phyloP scores from a whole-genome alignment of 2,329 filamentous ascomycete species.

The Aphanocladium album region DNA sequence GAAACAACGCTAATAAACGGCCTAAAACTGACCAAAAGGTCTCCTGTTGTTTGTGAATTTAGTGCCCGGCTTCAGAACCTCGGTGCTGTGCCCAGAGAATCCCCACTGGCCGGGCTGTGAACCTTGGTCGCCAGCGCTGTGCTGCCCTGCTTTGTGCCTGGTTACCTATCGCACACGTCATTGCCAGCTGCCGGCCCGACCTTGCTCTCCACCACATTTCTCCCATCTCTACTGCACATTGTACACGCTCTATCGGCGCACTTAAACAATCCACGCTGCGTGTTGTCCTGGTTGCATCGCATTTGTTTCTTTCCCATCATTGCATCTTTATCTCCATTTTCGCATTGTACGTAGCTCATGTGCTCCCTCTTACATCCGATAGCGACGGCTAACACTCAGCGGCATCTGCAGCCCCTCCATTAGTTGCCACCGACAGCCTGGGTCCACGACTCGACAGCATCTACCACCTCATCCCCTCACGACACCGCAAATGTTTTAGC shows the following conservation, averaged over 20 bases:
- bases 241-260: background rate
- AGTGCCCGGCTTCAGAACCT: background rate
- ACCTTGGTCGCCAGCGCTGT: background rate
- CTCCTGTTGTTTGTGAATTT: too few relatives aligned
- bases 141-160: constrained; percentile 3
- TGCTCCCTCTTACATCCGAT: background rate
- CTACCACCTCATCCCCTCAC: background rate
- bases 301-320: background rate
- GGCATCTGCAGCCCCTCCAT: constrained; percentile 5
- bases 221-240: background rate
- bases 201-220: constrained; percentile 5
- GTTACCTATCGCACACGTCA: constrained; percentile 7
- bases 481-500: constrained; percentile 5
- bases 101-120: background rate
- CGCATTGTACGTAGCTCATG: background rate
- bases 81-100: background rate
- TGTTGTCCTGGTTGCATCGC: background rate
- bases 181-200: constrained; percentile 3
- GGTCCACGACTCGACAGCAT: background rate
- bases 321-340: background rate
- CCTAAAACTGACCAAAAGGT: too few relatives aligned
- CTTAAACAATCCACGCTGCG: background rate
- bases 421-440: background rate
- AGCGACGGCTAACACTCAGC: background rate
- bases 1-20: background rate